Percentiles rank a stretch among this genome's conserved stretches.
Evolutionary conservation across 306 rosid genomes (phyloP).

Genomic region (Albizia julibrissin): DNA sequence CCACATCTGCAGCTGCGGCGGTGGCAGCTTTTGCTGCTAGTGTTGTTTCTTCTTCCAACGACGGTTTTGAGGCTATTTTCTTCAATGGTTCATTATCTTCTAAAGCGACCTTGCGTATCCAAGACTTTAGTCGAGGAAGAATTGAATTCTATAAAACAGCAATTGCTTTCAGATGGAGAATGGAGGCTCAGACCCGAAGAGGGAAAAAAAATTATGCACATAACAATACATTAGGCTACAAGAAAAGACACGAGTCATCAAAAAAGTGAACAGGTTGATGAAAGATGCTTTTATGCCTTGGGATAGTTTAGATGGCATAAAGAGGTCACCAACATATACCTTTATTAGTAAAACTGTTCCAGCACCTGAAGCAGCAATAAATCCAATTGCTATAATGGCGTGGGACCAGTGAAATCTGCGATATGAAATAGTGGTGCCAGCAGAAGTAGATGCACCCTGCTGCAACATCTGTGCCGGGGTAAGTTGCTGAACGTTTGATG

Average conservation of each 20-base stretch:
- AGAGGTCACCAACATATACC: conserved; percentile 46
- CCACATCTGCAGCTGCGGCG: conserved; percentile 77
- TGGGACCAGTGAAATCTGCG: conserved; percentile 68
- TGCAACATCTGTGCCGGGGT: conserved; percentile 48
- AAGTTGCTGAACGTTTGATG: conserved; percentile 49
- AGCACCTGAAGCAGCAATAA: conserved; percentile 64
- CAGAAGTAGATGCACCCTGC: conserved; percentile 46
- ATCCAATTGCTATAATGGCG: conserved; percentile 67
- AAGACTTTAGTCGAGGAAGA: conserved; percentile 74
- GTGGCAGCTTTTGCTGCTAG: conserved; percentile 88
- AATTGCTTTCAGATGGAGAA: conserved; percentile 21
- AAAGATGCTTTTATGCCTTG: conserved; percentile 13
- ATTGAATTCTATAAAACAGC: conserved; percentile 58
- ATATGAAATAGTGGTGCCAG: conserved; percentile 40
- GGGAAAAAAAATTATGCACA: background rate
- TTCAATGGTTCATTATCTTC: conserved; percentile 51
- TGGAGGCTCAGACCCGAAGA: conserved; percentile 21
- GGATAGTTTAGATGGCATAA: conserved; percentile 17
- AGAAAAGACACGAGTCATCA: conserved; percentile 25
- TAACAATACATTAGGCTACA: conserved; percentile 1
- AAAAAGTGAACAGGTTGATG: background rate
- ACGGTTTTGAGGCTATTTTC: conserved; percentile 52
- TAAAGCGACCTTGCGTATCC: conserved; percentile 72
- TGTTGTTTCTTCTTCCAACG: conserved; percentile 69
- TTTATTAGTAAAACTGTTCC: conserved; percentile 70